These are phyloP conservation scores for Parmelia sp. DNA, from an alignment of 495 filamentous ascomycete genomes.

Conservation along the genomic window DNA sequence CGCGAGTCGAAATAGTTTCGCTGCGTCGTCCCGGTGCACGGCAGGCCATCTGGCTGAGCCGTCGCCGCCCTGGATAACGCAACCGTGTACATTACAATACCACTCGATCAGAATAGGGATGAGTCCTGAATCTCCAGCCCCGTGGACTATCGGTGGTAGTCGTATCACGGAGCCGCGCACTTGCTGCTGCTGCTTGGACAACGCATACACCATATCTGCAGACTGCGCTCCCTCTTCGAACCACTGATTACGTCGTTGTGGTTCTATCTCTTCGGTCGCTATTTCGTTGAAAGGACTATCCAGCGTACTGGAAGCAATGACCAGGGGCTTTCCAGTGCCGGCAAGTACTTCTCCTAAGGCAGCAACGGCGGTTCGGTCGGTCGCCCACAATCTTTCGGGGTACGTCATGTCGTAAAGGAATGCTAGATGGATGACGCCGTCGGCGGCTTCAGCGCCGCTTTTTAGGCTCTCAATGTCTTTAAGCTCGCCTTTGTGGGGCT, in stretches of 20 bases:
- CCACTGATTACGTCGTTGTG: background rate
- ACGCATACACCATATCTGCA: background rate
- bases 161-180: background rate
- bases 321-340: slow-evolving; percentile 34
- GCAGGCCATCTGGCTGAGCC: slow-evolving; percentile 41
- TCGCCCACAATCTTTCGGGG: slow-evolving; percentile 27
- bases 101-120: background rate
- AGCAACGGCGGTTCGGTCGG: slow-evolving; percentile 35
- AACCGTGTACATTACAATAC: background rate
- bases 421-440: background rate
- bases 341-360: slow-evolving; percentile 34
- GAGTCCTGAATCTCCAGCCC: background rate
- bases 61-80: slow-evolving; percentile 37
- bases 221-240: background rate
- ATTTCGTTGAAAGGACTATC: background rate
- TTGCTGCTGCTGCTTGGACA: background rate
- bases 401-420: slow-evolving; percentile 26
- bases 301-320: slow-evolving; percentile 29
- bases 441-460: background rate
- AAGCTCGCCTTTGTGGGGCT: background rate
- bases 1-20: no score
- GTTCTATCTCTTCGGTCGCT: background rate
- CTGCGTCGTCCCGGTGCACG: slow-evolving; percentile 34
- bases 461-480: background rate
- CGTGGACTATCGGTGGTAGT: background rate